Percentiles rank a stretch among this genome's conserved stretches.
Conservation (phyloP, 768 basidiomycete species). For the Stropharia rugosoannulata region DNA sequence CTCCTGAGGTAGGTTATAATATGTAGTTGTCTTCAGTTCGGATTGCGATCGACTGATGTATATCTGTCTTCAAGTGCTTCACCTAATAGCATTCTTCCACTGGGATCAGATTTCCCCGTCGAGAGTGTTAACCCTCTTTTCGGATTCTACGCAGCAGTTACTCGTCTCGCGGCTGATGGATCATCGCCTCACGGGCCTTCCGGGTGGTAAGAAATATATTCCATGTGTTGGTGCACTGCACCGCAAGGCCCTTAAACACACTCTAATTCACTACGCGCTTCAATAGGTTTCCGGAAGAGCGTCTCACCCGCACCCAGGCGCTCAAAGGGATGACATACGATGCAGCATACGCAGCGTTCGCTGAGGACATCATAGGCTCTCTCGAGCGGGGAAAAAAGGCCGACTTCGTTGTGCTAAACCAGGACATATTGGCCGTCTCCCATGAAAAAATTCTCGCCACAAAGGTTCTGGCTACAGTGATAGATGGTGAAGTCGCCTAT, state of each 20-base stretch:
- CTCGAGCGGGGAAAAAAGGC: conserved; percentile 78
- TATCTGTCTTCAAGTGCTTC: conserved; percentile 28
- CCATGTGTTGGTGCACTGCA: neutral
- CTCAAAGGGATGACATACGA: conserved; percentile 90
- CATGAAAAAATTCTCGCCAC: conserved; percentile 60
- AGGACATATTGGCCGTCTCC: conserved; percentile 73
- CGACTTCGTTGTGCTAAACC: conserved; percentile 83
- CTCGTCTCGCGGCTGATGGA: conserved; percentile 67
- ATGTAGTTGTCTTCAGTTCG: neutral
- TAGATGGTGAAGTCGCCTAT: conserved; percentile 73
- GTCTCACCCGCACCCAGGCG: conserved; percentile 76
- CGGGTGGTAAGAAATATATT: conserved; percentile 65
- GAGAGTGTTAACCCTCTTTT: conserved; percentile 87
- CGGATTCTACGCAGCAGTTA: conserved; percentile 88
- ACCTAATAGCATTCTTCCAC: conserved; percentile 55
- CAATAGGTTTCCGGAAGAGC: conserved; percentile 72
- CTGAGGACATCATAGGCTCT: conserved; percentile 69
- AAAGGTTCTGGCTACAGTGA: conserved; percentile 68
- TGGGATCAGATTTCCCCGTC: conserved; percentile 95
- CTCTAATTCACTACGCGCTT: neutral
- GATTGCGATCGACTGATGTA: neutral
- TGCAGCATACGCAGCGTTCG: conserved; percentile 85
- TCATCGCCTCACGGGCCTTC: conserved; percentile 77
- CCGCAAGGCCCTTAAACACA: neutral
- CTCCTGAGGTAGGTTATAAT: conserved; percentile 46